Evolutionary conservation across 345 rosid genomes (phyloP).

Genomic region (Dipteronia sinensis): DNA sequence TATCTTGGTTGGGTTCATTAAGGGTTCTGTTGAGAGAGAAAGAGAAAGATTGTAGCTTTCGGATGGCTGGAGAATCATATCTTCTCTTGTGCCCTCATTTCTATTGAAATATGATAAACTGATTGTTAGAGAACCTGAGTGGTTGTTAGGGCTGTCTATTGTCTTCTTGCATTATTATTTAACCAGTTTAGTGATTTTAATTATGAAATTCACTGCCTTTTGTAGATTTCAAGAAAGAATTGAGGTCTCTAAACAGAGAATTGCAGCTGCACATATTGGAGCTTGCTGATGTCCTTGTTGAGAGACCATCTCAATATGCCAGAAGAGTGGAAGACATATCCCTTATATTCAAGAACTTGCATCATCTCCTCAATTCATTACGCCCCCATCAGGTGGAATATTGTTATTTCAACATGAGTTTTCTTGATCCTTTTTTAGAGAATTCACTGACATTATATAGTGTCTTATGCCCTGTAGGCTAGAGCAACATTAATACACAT

Average conservation of each 20-base stretch:
- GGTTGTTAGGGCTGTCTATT: not conserved
- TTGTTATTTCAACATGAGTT: conserved; percentile 1
- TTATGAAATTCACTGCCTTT: not conserved
- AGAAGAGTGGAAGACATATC: conserved; percentile 92
- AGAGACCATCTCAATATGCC: conserved; percentile 94
- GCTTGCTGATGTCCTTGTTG: conserved; percentile 94
- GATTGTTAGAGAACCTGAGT: not conserved
- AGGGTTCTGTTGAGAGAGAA: too few species aligned
- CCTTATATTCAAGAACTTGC: conserved; percentile 88
- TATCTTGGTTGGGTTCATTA: not conserved
- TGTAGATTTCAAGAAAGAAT: conserved; percentile 85
- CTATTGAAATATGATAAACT: not conserved
- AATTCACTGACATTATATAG: not conserved
- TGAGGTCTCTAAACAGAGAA: conserved; percentile 77
- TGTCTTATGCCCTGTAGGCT: conserved; percentile 47
- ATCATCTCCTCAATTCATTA: conserved; percentile 92
- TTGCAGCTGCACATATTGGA: conserved; percentile 87
- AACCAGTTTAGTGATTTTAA: not conserved
- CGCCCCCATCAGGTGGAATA: conserved; percentile 84
- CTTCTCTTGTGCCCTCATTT: not conserved
- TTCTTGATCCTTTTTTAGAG: conserved; percentile 8
- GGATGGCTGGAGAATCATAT: not conserved
- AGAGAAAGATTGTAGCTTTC: too few species aligned
- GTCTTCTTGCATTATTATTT: not conserved
- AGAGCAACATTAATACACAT: conserved; percentile 93